Evolutionary conservation across 495 filamentous ascomycete species (phyloP), one percentile per base, ranked within the genome.

Genomic region (Trichodelitschia bisporula): DNA sequence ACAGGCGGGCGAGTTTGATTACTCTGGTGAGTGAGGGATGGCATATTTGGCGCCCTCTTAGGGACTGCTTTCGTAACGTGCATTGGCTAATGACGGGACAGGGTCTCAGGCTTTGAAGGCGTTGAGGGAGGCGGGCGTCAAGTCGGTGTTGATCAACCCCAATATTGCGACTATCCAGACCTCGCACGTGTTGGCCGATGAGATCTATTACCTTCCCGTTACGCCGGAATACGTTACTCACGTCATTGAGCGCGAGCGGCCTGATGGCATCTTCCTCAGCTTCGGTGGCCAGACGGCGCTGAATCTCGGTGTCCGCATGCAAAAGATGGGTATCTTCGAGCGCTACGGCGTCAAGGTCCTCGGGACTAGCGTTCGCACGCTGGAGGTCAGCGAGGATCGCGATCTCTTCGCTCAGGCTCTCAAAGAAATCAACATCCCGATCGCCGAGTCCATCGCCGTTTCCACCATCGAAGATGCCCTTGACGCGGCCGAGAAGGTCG

Each of bases 161-260:
- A 97, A 97, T 50, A 97, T 97, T 41, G 84, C 84, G 21, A 97
- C 84, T 17, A 97, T 97, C 43, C 84, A 97, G 53, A 97, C 84
- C 20, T 84, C 90, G 15, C 89, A 92, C 57, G 90, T 90, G 39
- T 64, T 97, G 30, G 84, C 84, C 6, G 84, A 97, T 42, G 86
- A 93, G 53, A 78, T 97, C 34, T 97, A 93, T 56, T 97, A 93
- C 59, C 69, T 93, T 2, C 84, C 84, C 6, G 86, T 97, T 28
- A 97, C 82, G 16, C 77, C 83, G 24, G 83, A 93, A 50, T 97
- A 93, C 42, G 84, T 97, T 28, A 82, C 79, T 39, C 84, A 93
- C 53, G 86, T 97, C 33, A 93, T 97, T 40, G 59, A 83, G 45
- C 64, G 77, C 34, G 84, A 97, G 54, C 65, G 70, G 29, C 84